These are phyloP conservation scores for Achlya hypogyna DNA, from an alignment of 352 stramenopile genomes.

Conservation along the genomic window DNA sequence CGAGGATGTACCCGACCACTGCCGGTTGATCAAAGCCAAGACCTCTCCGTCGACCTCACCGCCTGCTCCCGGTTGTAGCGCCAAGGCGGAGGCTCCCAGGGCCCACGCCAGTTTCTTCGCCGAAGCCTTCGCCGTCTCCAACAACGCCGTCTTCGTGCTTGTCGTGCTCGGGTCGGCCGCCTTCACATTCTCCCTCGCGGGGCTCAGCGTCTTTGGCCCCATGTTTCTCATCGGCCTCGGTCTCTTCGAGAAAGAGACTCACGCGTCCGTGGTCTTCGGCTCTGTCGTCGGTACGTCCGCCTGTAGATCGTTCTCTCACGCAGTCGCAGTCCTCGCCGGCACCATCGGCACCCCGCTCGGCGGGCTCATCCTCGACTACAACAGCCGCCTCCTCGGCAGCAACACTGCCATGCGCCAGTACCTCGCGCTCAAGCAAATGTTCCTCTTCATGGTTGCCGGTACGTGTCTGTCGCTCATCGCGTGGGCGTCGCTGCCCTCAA, in stretches of 20 bases:
- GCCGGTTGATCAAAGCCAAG: conserved; percentile 15
- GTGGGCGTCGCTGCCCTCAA: conserved; percentile 42
- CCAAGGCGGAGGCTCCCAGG: neutral
- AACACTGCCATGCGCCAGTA: conserved; percentile 35
- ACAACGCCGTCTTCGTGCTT: conserved; percentile 61
- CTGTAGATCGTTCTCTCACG: conserved; percentile 17
- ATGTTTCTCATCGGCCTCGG: conserved; percentile 85
- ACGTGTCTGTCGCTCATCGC: conserved; percentile 50
- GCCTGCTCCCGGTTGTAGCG: neutral
- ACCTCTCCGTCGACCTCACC: neutral
- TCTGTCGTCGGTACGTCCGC: conserved; percentile 34
- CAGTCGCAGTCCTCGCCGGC: conserved; percentile 56
- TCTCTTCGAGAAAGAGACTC: conserved; percentile 77
- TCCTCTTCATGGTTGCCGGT: conserved; percentile 50
- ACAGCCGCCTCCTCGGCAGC: conserved; percentile 30
- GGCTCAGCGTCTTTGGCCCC: conserved; percentile 79
- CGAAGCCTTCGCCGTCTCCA: conserved; percentile 46
- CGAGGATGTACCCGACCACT: conserved; percentile 10
- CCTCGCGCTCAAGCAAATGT: conserved; percentile 54
- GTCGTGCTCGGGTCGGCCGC: conserved; percentile 74
- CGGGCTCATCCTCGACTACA: conserved; percentile 59
- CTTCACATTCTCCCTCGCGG: conserved; percentile 82
- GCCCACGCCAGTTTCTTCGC: conserved; percentile 31
- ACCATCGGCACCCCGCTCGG: conserved; percentile 84
- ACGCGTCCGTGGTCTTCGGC: conserved; percentile 83